A percentile compares a stretch with the other conserved stretches of the same genome.
Conservation (phyloP, 2,329 filamentous ascomycete species). For the Plectosphaerella cucumerina region DNA sequence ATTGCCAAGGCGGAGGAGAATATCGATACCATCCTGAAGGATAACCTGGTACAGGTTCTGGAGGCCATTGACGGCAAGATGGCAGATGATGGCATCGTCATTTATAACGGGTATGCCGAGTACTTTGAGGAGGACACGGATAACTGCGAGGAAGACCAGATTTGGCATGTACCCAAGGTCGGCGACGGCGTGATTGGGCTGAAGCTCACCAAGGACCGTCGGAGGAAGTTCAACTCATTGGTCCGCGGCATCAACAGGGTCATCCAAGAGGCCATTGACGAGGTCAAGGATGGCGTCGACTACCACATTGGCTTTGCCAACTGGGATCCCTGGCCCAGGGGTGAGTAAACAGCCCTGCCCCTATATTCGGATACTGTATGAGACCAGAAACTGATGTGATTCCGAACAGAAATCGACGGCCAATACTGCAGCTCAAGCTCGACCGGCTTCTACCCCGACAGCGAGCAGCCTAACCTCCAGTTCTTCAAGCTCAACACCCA, state of each 20-base stretch:
- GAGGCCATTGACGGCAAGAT: conserved; percentile 22
- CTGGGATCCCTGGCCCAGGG: conserved; percentile 21
- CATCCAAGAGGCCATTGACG: conserved; percentile 21
- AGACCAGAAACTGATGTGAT: background rate
- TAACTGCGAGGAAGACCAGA: background rate
- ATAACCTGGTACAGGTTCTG: conserved; percentile 21
- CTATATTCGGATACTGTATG: background rate
- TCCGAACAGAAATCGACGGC: background rate
- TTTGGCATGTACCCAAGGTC: background rate
- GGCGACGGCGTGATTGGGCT: background rate
- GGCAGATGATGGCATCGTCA: conserved; percentile 20
- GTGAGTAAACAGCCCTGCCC: background rate
- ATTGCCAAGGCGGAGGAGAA: conserved; percentile 20
- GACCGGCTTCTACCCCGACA: conserved; percentile 21
- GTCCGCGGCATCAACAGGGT: background rate
- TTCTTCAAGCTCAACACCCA: conserved; percentile 26
- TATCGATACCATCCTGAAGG: conserved; percentile 19
- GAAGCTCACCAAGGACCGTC: background rate
- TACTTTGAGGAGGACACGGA: conserved; percentile 24
- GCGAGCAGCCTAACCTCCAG: conserved; percentile 21
- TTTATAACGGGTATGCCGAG: conserved; percentile 23
- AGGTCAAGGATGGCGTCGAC: conserved; percentile 17
- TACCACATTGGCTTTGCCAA: conserved; percentile 21
- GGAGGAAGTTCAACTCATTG: background rate
- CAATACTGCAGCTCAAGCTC: conserved; percentile 16